phyloP scores from a whole-genome alignment of 495 filamentous ascomycete species.

The Hypoxylon subgilvum region DNA sequence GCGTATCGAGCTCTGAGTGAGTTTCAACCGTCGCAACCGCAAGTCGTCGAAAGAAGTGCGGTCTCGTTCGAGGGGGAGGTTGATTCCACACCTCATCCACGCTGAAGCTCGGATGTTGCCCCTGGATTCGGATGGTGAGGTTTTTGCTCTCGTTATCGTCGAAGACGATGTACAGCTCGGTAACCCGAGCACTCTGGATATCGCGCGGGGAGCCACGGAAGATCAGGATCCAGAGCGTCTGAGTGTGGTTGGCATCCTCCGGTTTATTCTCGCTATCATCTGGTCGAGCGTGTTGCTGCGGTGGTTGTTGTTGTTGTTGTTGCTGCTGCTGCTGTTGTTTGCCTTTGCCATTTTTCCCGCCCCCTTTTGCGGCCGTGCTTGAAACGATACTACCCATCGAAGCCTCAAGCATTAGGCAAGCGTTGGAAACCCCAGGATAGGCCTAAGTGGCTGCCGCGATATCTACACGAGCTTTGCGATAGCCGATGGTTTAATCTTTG shows the following conservation, averaged over 20 bases:
- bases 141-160: constrained; percentile 40
- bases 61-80: constrained; percentile 37
- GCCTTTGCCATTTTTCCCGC: constrained; percentile 24
- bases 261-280: constrained; percentile 1
- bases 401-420: constrained; percentile 31
- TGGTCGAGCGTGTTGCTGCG: constrained; percentile 3
- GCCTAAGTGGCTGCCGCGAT: constrained; percentile 13
- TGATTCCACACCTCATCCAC: constrained; percentile 41
- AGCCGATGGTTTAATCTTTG: constrained; percentile 26
- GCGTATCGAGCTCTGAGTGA: constrained; percentile 29
- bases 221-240: constrained; percentile 36
- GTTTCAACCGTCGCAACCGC: constrained; percentile 41
- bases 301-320: constrained; percentile 25
- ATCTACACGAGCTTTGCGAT: constrained; percentile 14
- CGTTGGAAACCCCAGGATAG: constrained; percentile 11
- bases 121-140: constrained; percentile 41
- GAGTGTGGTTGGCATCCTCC: constrained; percentile 22
- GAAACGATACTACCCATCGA: constrained; percentile 34
- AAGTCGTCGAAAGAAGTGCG: constrained; percentile 39
- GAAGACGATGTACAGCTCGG: constrained; percentile 41
- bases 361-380: constrained; percentile 31
- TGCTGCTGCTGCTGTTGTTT: constrained; percentile 21
- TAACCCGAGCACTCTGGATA: constrained; percentile 40
- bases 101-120: constrained; percentile 36
- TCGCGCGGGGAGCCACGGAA: constrained; percentile 41